Percentiles rank a stretch among this genome's conserved stretches.
Evolutionary conservation across 495 filamentous ascomycete species (phyloP).

Genomic region (Letharia lupina): DNA sequence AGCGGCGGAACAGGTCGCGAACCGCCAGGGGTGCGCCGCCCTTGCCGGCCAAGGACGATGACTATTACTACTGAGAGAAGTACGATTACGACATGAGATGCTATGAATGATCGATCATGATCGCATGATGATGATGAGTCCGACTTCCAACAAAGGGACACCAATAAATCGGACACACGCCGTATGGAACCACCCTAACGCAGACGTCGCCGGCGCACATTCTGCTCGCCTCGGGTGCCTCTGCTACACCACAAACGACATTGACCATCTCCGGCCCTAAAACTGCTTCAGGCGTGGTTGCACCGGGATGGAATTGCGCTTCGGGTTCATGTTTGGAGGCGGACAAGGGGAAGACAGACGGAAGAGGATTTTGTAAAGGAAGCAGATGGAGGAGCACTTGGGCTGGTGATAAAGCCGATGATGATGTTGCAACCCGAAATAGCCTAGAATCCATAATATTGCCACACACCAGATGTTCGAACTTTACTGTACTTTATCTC

Average conservation of each 20-base stretch:
- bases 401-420: neutral
- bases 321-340: neutral
- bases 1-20: slow-evolving; percentile 8
- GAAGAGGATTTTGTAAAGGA: neutral
- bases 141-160: neutral
- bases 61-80: neutral
- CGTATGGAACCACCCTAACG: neutral
- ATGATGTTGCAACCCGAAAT: neutral
- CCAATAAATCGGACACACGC: slow-evolving; percentile 3
- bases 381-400: neutral
- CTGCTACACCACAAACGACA: neutral
- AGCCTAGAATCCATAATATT: neutral
- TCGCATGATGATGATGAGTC: neutral
- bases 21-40: slow-evolving; percentile 10
- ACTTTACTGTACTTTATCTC: too few relatives aligned
- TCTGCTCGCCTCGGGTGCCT: neutral
- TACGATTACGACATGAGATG: neutral
- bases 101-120: neutral
- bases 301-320: neutral
- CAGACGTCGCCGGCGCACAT: neutral
- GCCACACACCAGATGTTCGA: neutral
- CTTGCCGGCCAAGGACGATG: slow-evolving; percentile 16
- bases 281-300: neutral
- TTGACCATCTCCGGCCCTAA: neutral
- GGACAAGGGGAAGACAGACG: neutral